Conservation (phyloP, 2,329 filamentous ascomycete species). For the Fusarium equiseti region DNA sequence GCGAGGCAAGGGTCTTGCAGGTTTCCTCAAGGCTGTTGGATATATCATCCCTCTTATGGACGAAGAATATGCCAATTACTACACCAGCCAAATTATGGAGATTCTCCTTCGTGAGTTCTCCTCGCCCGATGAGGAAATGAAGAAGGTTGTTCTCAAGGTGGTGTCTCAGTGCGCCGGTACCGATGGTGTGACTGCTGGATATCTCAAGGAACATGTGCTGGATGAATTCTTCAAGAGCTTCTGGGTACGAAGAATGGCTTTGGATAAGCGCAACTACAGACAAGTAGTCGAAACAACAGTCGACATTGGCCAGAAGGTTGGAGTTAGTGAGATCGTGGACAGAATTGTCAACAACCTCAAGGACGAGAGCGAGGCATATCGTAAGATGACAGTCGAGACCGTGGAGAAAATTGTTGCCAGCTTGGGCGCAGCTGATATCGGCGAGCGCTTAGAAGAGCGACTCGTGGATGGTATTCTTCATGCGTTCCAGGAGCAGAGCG, state of each 20-base stretch:
- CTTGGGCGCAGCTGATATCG: conserved; percentile 92
- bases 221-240: conserved; percentile 99
- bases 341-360: conserved; percentile 95
- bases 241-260: conserved; percentile 96
- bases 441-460: conserved; percentile 90
- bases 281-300: conserved; percentile 99
- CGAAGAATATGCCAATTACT: conserved; percentile 99
- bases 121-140: conserved; percentile 99
- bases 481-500: conserved; percentile 97
- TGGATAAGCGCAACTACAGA: conserved; percentile 97
- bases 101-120: conserved; percentile 95
- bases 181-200: conserved; percentile 92
- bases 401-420: conserved; percentile 96
- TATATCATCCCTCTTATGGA: conserved; percentile 99
- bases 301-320: conserved; percentile 97
- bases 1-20: conserved; percentile 93
- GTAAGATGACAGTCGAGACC: conserved; percentile 99
- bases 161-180: conserved; percentile 95
- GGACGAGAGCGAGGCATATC: conserved; percentile 96
- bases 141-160: conserved; percentile 98
- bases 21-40: conserved; percentile 96
- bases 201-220: conserved; percentile 94
- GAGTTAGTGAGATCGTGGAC: conserved; percentile 93
- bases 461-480: conserved; percentile 95
- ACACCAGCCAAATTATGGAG: conserved; percentile 98